phyloP scores from a whole-genome alignment of 345 rosid species.

The Sisymbrium altissimum region DNA sequence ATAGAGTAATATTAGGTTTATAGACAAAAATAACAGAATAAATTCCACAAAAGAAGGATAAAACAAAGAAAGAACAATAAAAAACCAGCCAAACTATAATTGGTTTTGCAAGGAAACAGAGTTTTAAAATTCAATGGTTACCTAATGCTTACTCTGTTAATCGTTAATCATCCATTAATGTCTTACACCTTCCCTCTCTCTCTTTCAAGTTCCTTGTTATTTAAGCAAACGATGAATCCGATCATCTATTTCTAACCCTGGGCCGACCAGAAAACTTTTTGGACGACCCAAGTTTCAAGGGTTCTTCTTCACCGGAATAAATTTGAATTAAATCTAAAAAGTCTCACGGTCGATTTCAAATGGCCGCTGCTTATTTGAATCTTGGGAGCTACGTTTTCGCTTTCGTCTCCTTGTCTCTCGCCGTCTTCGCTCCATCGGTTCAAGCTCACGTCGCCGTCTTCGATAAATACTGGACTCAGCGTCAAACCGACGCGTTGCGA shows the following conservation, averaged over 20 bases:
- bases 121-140: slow-evolving; percentile 20
- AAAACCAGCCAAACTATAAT: slow-evolving; percentile 28
- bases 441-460: slow-evolving; percentile 37
- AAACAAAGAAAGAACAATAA: slow-evolving; percentile 8
- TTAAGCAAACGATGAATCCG: slow-evolving; percentile 25
- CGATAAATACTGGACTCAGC: slow-evolving; percentile 59
- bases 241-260: slow-evolving; percentile 29
- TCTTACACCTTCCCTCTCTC: slow-evolving; percentile 4
- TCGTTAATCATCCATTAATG: slow-evolving; percentile 30
- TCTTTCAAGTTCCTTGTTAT: slow-evolving; percentile 26
- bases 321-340: background rate
- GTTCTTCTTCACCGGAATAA: slow-evolving; percentile 13
- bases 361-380: slow-evolving; percentile 21
- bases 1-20: background rate
- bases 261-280: slow-evolving; percentile 34
- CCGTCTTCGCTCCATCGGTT: slow-evolving; percentile 9
- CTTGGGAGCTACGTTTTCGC: slow-evolving; percentile 21
- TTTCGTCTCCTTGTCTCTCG: slow-evolving; percentile 19
- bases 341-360: background rate
- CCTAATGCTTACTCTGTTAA: slow-evolving; percentile 29
- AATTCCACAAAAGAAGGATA: slow-evolving; percentile 34
- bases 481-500: slow-evolving; percentile 34
- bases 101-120: slow-evolving; percentile 15
- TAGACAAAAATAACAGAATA: slow-evolving; percentile 18
- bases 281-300: slow-evolving; percentile 33